phyloP scores from a whole-genome alignment of 208 protist genomes.

The Perkinsela sp. region DNA sequence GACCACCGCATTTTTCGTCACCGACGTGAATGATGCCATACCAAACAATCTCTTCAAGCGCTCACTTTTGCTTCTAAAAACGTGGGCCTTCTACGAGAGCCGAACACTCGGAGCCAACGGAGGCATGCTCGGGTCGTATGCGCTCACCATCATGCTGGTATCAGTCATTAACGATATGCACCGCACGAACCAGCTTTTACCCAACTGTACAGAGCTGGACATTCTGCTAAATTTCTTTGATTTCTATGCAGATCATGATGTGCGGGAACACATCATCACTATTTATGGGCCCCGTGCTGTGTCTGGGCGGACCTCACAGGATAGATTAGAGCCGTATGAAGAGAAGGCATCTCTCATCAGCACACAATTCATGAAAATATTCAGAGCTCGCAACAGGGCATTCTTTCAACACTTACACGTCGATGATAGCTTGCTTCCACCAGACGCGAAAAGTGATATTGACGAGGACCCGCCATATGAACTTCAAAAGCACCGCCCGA shows the following conservation, averaged over 20 bases:
- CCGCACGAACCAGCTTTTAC: background rate
- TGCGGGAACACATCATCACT: constrained; percentile 2
- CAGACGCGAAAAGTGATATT: background rate
- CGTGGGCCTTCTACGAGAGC: constrained; percentile 62
- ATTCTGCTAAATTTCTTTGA: constrained; percentile 7
- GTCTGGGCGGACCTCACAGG: too few species aligned
- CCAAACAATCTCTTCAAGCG: constrained; percentile 54
- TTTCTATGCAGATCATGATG: constrained; percentile 6
- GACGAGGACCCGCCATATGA: background rate
- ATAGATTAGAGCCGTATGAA: constrained; percentile 1
- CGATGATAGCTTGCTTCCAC: constrained; percentile 9
- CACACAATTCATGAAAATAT: constrained; percentile 42
- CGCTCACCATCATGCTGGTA: constrained; percentile 61
- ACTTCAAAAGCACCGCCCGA: constrained; percentile 11
- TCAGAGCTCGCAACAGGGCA: constrained; percentile 7
- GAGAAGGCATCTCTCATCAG: constrained; percentile 23
- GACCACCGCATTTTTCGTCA: constrained; percentile 53
- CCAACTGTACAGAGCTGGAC: background rate
- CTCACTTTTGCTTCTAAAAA: constrained; percentile 53
- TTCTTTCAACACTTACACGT: constrained; percentile 18
- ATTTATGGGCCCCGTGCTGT: constrained; percentile 1
- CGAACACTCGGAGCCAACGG: constrained; percentile 54
- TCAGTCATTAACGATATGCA: constrained; percentile 47
- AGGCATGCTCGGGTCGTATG: constrained; percentile 60
- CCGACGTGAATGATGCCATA: constrained; percentile 45